These are phyloP conservation scores for Penicillium herquei DNA, from an alignment of 495 filamentous ascomycete species.

Conservation along the genomic window DNA sequence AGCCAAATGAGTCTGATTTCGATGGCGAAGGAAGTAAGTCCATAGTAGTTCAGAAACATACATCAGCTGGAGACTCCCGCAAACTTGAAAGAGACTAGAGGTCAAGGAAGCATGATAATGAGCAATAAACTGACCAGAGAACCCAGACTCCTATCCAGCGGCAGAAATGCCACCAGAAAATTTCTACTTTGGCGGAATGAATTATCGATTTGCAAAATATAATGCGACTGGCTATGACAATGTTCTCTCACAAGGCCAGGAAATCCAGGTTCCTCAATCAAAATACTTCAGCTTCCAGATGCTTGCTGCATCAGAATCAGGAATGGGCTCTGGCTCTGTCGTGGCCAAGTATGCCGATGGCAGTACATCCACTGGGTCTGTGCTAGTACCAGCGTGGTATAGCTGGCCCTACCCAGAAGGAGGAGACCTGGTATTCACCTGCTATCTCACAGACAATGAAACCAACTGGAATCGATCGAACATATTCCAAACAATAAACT, in stretches of 20 bases:
- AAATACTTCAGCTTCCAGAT: constrained; percentile 49
- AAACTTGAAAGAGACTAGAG: too few relatives aligned
- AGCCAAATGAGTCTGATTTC: constrained; percentile 41
- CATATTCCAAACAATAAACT: constrained; percentile 50
- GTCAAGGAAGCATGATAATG: too few relatives aligned
- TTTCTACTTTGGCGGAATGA: constrained; percentile 41
- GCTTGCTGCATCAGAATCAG: constrained; percentile 44
- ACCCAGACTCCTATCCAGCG: constrained; percentile 43
- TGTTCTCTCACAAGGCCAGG: constrained; percentile 42
- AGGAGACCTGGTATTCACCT: constrained; percentile 51
- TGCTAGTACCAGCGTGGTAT: constrained; percentile 48
- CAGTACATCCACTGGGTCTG: constrained; percentile 33
- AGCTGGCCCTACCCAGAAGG: constrained; percentile 48
- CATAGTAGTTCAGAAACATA: too few relatives aligned
- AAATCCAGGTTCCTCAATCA: constrained; percentile 28
- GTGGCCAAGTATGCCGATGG: constrained; percentile 48
- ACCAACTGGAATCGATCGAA: constrained; percentile 52
- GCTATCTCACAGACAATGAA: constrained; percentile 39
- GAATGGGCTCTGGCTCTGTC: constrained; percentile 41
- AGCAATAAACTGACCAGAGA: background rate
- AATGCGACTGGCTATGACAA: constrained; percentile 44
- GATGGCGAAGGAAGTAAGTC: constrained; percentile 32
- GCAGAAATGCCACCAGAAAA: constrained; percentile 36
- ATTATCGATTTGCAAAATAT: constrained; percentile 48
- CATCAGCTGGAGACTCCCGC: too few relatives aligned